phyloP scores from a whole-genome alignment of 2,329 filamentous ascomycete species.

The Grosmannia serpens region DNA sequence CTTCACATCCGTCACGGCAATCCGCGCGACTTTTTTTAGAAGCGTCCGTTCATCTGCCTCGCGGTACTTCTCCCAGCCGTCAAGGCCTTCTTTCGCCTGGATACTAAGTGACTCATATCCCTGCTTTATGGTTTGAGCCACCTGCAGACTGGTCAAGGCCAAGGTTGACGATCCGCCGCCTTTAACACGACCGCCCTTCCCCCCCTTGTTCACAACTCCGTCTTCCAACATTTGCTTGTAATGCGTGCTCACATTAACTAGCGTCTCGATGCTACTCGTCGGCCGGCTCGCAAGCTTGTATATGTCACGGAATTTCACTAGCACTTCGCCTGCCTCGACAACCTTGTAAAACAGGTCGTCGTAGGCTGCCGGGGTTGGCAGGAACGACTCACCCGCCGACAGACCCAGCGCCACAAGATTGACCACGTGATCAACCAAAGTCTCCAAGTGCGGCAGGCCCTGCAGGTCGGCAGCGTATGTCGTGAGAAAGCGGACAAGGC shows the following conservation, averaged over 20 bases:
- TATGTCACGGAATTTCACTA: slow-evolving; percentile 69
- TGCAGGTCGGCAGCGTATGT: slow-evolving; percentile 74
- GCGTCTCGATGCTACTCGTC: slow-evolving; percentile 67
- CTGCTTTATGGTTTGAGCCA: slow-evolving; percentile 86
- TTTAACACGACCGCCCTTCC: slow-evolving; percentile 24
- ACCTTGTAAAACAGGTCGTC: slow-evolving; percentile 98
- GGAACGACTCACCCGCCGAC: slow-evolving; percentile 78
- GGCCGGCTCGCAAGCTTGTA: slow-evolving; percentile 50
- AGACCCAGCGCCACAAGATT: slow-evolving; percentile 76
- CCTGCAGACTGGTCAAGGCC: slow-evolving; percentile 70
- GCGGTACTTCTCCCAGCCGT: slow-evolving; percentile 74
- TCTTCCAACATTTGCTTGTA: slow-evolving; percentile 73
- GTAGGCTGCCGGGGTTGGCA: slow-evolving; percentile 77
- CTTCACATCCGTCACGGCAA: slow-evolving; percentile 53
- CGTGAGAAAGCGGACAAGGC: slow-evolving; percentile 80
- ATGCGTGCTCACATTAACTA: slow-evolving; percentile 72
- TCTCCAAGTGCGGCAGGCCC: slow-evolving; percentile 52
- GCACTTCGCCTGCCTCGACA: slow-evolving; percentile 76
- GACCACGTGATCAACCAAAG: slow-evolving; percentile 64
- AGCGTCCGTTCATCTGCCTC: slow-evolving; percentile 77
- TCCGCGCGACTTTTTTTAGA: slow-evolving; percentile 77
- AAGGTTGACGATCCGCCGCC: slow-evolving; percentile 35
- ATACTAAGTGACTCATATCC: slow-evolving; percentile 93
- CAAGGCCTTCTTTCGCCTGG: slow-evolving; percentile 74
- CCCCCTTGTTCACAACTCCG: slow-evolving; percentile 21